phyloP scores from a whole-genome alignment of 2,329 filamentous ascomycete species.

The Pseudopyricularia cyperi region DNA sequence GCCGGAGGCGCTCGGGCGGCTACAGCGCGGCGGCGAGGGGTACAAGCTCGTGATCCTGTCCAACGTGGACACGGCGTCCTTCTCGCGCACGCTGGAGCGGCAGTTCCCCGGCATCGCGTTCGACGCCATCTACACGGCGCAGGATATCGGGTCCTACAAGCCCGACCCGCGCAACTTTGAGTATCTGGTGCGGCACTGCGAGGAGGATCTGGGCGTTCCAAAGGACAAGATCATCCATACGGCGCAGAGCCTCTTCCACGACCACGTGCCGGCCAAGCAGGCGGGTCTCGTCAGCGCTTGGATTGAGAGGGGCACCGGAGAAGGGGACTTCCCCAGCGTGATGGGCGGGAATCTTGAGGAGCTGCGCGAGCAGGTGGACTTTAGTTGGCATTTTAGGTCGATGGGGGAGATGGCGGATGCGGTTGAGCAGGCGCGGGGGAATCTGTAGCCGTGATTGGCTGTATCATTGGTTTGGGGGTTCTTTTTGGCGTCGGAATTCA shows the following conservation, averaged over 20 bases:
- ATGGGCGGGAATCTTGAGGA: slow-evolving; percentile 43
- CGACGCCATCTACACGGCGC: slow-evolving; percentile 54
- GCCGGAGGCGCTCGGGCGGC: slow-evolving; percentile 32
- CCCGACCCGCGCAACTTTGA: slow-evolving; percentile 51
- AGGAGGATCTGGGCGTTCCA: slow-evolving; percentile 38
- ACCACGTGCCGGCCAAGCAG: slow-evolving; percentile 51
- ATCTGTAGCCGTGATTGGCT: neutral
- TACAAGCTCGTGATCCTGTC: slow-evolving; percentile 49
- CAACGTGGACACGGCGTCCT: slow-evolving; percentile 39
- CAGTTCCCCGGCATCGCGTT: slow-evolving; percentile 36
- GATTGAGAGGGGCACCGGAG: slow-evolving; percentile 35
- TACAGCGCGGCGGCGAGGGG: slow-evolving; percentile 19
- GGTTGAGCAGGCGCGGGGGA: neutral
- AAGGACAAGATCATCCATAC: slow-evolving; percentile 45
- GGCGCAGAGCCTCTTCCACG: slow-evolving; percentile 56
- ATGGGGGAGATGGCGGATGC: neutral
- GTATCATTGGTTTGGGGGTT: neutral
- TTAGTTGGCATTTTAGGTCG: neutral
- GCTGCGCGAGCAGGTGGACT: slow-evolving; percentile 43
- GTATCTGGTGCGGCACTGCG: slow-evolving; percentile 43
- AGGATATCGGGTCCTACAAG: slow-evolving; percentile 63
- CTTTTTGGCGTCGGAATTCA: no score
- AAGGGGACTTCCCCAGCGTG: slow-evolving; percentile 33
- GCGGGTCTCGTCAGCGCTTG: slow-evolving; percentile 45
- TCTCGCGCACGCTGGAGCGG: slow-evolving; percentile 15